Percentiles rank a stretch among this genome's conserved stretches.
These are phyloP conservation scores for Orbilia javanica DNA, from an alignment of 2,329 filamentous ascomycete species.

Conservation along the genomic window DNA sequence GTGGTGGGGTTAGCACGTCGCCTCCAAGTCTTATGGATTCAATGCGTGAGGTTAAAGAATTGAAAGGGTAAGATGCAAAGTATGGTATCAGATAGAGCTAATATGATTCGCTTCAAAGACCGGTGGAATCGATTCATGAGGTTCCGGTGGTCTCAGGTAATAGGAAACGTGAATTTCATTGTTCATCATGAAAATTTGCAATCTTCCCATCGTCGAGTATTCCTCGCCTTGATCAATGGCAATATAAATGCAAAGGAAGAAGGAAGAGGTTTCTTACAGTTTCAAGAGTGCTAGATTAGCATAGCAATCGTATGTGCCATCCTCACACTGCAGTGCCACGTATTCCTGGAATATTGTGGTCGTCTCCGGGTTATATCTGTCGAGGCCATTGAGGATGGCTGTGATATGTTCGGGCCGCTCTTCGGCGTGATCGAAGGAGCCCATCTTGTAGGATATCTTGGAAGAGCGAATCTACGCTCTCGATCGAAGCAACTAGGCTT, in stretches of 20 bases:
- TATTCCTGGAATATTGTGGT: slow-evolving; percentile 94
- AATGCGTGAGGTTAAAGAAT: not conserved
- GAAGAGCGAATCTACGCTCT: slow-evolving; percentile 6
- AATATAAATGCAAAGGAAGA: slow-evolving; percentile 15
- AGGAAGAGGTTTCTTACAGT: slow-evolving; percentile 78
- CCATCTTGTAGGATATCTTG: slow-evolving; percentile 26
- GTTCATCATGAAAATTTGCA: slow-evolving; percentile 75
- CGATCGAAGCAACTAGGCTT: slow-evolving; percentile 26
- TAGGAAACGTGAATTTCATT: slow-evolving; percentile 89
- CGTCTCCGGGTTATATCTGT: slow-evolving; percentile 98
- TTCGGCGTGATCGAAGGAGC: slow-evolving; percentile 82
- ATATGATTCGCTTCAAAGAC: slow-evolving; percentile 65
- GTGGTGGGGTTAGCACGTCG: slow-evolving; percentile 24
- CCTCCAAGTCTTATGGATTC: not conserved
- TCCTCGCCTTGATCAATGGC: not conserved
- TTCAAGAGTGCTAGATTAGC: slow-evolving; percentile 96
- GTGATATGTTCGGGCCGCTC: slow-evolving; percentile 93
- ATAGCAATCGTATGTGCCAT: slow-evolving; percentile 93
- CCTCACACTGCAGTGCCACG: slow-evolving; percentile 92
- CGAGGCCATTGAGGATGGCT: slow-evolving; percentile 93
- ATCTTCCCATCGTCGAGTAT: not conserved
- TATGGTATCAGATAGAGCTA: slow-evolving; percentile 78
- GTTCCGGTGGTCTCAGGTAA: slow-evolving; percentile 81
- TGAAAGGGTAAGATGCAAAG: slow-evolving; percentile 7
- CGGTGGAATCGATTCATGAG: slow-evolving; percentile 74